These are phyloP conservation scores for Trichoderma aggressivum DNA, from an alignment of 2,329 filamentous ascomycete species.

Conservation along the genomic window DNA sequence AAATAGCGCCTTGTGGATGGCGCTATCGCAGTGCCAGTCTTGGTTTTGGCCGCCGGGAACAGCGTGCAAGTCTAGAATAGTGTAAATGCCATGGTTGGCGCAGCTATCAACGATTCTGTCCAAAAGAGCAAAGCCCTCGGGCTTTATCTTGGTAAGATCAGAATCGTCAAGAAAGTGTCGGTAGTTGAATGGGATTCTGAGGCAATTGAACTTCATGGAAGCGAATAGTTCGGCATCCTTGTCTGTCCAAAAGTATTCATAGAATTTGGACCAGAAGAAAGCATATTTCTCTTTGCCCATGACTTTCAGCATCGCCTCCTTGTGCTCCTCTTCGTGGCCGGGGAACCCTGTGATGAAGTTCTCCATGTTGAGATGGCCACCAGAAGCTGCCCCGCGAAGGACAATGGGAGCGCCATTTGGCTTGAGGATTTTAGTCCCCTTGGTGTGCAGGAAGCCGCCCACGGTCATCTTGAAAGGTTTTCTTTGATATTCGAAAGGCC, in stretches of 20 bases:
- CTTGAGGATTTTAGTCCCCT: neutral
- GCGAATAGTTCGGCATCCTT: neutral
- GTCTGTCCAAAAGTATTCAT: neutral
- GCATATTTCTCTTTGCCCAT: neutral
- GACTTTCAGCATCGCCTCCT: neutral
- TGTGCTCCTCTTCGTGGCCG: neutral
- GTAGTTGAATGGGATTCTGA: neutral
- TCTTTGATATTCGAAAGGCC: neutral
- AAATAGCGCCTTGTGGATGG: neutral
- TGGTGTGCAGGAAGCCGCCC: neutral
- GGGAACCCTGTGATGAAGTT: neutral
- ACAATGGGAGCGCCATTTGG: neutral
- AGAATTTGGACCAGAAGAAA: neutral
- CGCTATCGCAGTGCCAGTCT: neutral
- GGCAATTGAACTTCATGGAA: neutral
- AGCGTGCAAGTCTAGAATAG: neutral
- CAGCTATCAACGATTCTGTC: neutral
- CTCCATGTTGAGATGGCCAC: neutral
- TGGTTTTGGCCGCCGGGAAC: neutral
- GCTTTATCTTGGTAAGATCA: neutral
- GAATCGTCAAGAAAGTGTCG: neutral
- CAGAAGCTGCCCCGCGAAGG: neutral
- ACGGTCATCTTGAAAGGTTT: neutral
- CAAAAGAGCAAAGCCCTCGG: neutral
- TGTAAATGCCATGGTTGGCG: neutral